phyloP scores from a whole-genome alignment of 2,329 filamentous ascomycete species.

The Aspergillus nomiae region DNA sequence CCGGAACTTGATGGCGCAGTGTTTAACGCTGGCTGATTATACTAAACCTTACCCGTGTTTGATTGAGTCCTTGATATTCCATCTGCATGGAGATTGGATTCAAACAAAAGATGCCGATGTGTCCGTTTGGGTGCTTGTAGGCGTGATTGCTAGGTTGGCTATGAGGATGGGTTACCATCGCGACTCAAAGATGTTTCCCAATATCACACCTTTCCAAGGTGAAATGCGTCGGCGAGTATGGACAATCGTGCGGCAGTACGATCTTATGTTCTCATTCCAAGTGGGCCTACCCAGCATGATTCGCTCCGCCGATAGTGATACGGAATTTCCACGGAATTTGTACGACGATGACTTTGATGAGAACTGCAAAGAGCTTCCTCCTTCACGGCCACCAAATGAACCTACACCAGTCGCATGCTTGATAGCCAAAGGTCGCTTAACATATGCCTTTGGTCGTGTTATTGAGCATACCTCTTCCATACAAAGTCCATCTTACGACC shows the following conservation, averaged over 20 bases:
- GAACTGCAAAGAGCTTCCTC: constrained; percentile 57
- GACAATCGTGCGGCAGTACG: constrained; percentile 58
- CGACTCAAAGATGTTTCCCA: constrained; percentile 61
- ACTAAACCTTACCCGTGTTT: constrained; percentile 62
- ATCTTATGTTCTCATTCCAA: constrained; percentile 67
- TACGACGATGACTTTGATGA: constrained; percentile 67
- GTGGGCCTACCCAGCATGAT: constrained; percentile 69
- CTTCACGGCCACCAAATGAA: constrained; percentile 58
- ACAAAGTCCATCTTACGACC: constrained; percentile 57
- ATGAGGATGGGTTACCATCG: constrained; percentile 69
- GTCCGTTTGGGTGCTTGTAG: constrained; percentile 61
- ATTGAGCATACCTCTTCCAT: constrained; percentile 46
- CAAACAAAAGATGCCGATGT: constrained; percentile 62
- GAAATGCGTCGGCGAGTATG: constrained; percentile 58
- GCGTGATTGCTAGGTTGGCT: constrained; percentile 62
- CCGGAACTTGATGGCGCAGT: constrained; percentile 62
- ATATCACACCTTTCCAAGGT: constrained; percentile 62
- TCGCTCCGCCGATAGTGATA: constrained; percentile 65
- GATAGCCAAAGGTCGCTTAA: constrained; percentile 48
- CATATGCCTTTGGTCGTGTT: constrained; percentile 47
- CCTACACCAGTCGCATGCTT: constrained; percentile 58
- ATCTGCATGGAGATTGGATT: constrained; percentile 63
- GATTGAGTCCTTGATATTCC: constrained; percentile 63
- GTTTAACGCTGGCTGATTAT: constrained; percentile 64
- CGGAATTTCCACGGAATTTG: constrained; percentile 62